Evolutionary conservation across 768 basidiomycete genomes (phyloP).

Genomic region (Phlebiopsis gigantea): DNA sequence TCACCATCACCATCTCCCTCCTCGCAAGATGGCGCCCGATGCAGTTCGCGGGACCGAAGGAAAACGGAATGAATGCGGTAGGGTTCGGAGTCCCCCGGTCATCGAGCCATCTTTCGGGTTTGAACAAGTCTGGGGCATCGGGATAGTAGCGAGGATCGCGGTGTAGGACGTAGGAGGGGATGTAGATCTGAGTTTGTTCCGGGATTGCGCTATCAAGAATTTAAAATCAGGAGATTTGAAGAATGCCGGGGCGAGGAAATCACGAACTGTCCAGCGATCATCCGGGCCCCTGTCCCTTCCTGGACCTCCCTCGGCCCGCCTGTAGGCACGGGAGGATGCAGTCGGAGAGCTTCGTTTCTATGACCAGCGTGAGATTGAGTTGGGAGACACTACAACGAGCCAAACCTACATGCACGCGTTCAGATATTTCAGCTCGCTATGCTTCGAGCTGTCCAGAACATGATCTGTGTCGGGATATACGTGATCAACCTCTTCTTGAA

Average conservation of each 20-base stretch:
- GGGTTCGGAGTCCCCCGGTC: constrained; percentile 15
- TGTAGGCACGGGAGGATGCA: constrained; percentile 6
- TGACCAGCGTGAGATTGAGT: not conserved
- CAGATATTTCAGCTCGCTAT: constrained; percentile 10
- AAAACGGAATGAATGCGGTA: constrained; percentile 39
- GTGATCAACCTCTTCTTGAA: constrained; percentile 23
- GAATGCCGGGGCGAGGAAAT: too few relatives aligned
- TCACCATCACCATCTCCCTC: constrained; percentile 29
- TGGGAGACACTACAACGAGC: not conserved
- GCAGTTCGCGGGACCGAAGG: constrained; percentile 46
- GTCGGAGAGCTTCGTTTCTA: constrained; percentile 13
- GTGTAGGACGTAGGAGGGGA: constrained; percentile 37
- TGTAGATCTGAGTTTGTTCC: constrained; percentile 13
- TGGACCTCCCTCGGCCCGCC: constrained; percentile 3
- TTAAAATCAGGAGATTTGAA: not conserved
- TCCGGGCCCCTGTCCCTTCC: not conserved
- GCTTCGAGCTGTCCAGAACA: constrained; percentile 4
- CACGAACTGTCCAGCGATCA: constrained; percentile 6
- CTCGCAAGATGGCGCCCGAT: constrained; percentile 42
- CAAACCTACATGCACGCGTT: constrained; percentile 12
- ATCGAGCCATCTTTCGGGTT: constrained; percentile 35
- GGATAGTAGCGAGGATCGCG: constrained; percentile 40
- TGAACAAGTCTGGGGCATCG: constrained; percentile 29
- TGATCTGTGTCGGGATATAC: constrained; percentile 18
- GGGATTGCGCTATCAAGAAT: constrained; percentile 8